Evolutionary conservation across 352 stramenopile species (phyloP).

Genomic region (Globisporangium radiosum): DNA sequence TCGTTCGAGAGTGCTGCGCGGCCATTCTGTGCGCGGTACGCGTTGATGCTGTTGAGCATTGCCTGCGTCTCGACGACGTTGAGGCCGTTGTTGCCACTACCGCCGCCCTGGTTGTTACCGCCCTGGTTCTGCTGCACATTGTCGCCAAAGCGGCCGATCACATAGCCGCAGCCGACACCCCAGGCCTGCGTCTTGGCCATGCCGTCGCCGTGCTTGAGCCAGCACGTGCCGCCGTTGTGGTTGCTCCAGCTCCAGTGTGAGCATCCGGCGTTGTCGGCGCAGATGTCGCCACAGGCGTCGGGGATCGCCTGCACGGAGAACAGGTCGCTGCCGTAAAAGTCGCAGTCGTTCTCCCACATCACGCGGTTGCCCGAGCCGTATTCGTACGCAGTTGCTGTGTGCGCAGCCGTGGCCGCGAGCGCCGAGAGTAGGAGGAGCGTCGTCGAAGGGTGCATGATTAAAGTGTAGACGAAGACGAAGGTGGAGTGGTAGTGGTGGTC

Average conservation of each 20-base stretch:
- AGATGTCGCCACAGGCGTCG: conserved; percentile 13
- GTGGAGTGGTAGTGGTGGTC: background rate
- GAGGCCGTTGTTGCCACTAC: conserved; percentile 24
- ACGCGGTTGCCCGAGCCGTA: conserved; percentile 10
- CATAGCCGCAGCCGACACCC: conserved; percentile 32
- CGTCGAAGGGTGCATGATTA: conserved; percentile 8
- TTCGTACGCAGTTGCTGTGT: conserved; percentile 3
- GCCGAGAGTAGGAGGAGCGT: conserved; percentile 8
- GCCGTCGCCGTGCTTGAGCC: conserved; percentile 30
- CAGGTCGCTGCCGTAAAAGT: conserved; percentile 14
- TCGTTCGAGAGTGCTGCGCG: conserved; percentile 32
- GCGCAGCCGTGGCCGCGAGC: background rate
- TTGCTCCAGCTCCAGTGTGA: conserved; percentile 42
- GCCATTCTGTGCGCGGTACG: conserved; percentile 34
- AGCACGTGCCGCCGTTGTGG: conserved; percentile 54
- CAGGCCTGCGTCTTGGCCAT: conserved; percentile 1
- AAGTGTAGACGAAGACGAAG: background rate
- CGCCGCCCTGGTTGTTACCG: background rate
- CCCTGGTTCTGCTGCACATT: conserved; percentile 3
- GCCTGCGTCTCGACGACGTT: conserved; percentile 21
- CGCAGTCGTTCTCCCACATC: conserved; percentile 18
- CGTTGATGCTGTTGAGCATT: conserved; percentile 50
- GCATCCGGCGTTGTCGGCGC: conserved; percentile 10
- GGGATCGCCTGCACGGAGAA: conserved; percentile 12
- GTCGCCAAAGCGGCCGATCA: conserved; percentile 27